Percentiles rank a stretch among this genome's conserved stretches.
Conservation (phyloP, 495 filamentous ascomycete genomes). For the Penicillium manginii region DNA sequence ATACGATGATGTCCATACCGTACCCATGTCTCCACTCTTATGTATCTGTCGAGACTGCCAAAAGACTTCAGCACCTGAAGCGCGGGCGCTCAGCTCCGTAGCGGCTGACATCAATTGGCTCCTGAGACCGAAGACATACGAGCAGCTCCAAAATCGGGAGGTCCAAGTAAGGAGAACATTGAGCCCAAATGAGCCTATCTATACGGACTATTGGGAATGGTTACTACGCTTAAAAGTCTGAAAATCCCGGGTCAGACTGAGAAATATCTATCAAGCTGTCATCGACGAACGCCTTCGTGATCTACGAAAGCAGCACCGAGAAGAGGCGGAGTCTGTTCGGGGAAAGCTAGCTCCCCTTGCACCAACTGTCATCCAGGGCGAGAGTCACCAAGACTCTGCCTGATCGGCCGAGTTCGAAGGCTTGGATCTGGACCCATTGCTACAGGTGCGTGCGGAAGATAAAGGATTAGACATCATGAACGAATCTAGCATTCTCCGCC, state of each 20-base stretch:
- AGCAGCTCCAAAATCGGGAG: constrained; percentile 83
- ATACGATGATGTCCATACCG: no score
- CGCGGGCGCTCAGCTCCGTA: constrained; percentile 78
- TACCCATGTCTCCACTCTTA: no score
- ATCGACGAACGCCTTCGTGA: constrained; percentile 71
- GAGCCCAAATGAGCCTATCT: constrained; percentile 85
- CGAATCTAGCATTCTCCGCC: constrained; percentile 63
- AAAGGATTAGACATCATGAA: constrained; percentile 65
- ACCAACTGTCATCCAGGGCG: constrained; percentile 23
- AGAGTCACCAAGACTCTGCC: constrained; percentile 7
- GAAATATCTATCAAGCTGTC: constrained; percentile 77
- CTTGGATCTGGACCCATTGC: constrained; percentile 72
- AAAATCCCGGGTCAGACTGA: constrained; percentile 88
- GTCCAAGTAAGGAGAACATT: constrained; percentile 82
- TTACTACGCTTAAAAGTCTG: constrained; percentile 81
- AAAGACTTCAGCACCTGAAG: constrained; percentile 68
- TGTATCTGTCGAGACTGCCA: constrained; percentile 80
- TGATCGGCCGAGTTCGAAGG: constrained; percentile 32
- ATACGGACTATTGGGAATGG: constrained; percentile 97
- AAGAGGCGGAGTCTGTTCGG: constrained; percentile 66
- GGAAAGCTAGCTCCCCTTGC: constrained; percentile 57
- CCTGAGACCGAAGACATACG: constrained; percentile 81
- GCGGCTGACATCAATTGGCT: constrained; percentile 86
- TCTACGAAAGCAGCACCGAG: constrained; percentile 67
- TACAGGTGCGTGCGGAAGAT: constrained; percentile 70